Conservation (phyloP, 2,329 filamentous ascomycete species). For the Bipolaris victoriae region DNA sequence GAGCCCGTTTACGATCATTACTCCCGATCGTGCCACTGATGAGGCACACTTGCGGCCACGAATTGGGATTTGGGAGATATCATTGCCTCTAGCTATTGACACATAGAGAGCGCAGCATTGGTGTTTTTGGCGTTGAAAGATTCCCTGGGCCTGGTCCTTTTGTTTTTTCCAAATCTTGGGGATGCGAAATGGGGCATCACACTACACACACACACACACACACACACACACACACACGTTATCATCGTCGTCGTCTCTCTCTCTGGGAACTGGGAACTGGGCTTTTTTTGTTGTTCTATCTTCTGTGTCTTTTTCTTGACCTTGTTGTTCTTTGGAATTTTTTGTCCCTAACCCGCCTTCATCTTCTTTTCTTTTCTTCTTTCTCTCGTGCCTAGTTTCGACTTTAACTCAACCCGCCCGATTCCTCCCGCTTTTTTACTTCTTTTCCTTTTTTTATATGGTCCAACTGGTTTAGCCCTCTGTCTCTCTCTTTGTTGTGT, state of each 20-base stretch:
- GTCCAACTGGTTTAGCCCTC: too few species aligned
- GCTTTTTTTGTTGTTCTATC: too few species aligned
- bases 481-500: too few species aligned
- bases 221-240: too few species aligned
- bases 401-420: not conserved
- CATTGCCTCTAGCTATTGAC: constrained; percentile 45
- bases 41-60: constrained; percentile 43
- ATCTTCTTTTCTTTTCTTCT: too few species aligned
- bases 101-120: constrained; percentile 47
- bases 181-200: constrained; percentile 17
- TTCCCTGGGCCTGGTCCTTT: constrained; percentile 32
- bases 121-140: constrained; percentile 45
- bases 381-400: not conserved
- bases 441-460: not conserved
- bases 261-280: too few species aligned
- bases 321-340: too few species aligned
- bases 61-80: constrained; percentile 44
- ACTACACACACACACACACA: not conserved
- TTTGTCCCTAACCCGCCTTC: too few species aligned
- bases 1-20: constrained; percentile 42
- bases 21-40: constrained; percentile 37
- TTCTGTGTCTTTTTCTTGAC: too few species aligned
- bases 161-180: constrained; percentile 11
- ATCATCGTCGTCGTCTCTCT: not conserved
- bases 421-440: not conserved